These are phyloP conservation scores for Elaeis oleifera DNA, from an alignment of 202 grass and related monocot species.

Conservation along the genomic window DNA sequence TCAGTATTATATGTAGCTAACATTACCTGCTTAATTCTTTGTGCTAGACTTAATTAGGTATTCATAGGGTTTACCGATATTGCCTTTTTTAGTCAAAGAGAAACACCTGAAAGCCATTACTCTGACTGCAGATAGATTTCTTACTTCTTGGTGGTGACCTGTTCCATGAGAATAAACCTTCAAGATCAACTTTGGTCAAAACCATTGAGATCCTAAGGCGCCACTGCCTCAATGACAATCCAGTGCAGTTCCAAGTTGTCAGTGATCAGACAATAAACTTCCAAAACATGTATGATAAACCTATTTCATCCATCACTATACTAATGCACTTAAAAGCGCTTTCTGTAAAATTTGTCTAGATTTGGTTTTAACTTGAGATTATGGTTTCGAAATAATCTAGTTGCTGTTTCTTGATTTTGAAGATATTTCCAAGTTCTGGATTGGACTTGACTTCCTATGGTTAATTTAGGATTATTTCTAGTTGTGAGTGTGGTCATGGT, in stretches of 20 bases:
- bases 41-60: too few relatives aligned
- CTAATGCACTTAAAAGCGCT: background rate
- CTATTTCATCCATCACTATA: background rate
- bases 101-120: background rate
- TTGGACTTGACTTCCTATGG: too few relatives aligned
- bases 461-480: too few relatives aligned
- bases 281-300: conserved; percentile 46
- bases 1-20: too few relatives aligned
- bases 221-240: conserved; percentile 43
- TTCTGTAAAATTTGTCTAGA: background rate
- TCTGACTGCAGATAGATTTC: conserved; percentile 44
- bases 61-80: too few relatives aligned
- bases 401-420: too few relatives aligned
- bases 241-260: conserved; percentile 71
- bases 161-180: conserved; percentile 83
- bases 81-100: too few relatives aligned
- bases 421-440: too few relatives aligned
- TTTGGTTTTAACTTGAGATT: background rate
- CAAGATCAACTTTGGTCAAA: conserved; percentile 52
- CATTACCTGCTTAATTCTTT: too few relatives aligned
- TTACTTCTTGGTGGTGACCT: conserved; percentile 68
- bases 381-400: too few relatives aligned
- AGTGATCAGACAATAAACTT: conserved; percentile 81
- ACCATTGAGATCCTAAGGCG: conserved; percentile 58
- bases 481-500: too few relatives aligned